A percentile compares a stretch with the other conserved stretches of the same genome.
Conservation (phyloP, 495 filamentous ascomycete species). For the Aspergillus diversus region DNA sequence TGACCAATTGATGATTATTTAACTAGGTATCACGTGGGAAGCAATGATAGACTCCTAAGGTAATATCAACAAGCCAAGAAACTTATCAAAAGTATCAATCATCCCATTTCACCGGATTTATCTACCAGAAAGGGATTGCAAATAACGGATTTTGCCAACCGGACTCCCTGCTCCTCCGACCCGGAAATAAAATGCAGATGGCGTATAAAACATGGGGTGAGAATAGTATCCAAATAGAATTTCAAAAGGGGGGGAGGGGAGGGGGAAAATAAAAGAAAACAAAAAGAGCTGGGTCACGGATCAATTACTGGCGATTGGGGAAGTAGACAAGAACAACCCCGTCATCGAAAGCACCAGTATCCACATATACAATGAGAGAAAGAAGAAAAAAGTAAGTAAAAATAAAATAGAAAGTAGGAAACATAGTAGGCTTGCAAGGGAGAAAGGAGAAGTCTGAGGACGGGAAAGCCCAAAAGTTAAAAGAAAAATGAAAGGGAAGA, state of each 20-base stretch:
- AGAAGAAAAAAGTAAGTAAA: constrained; percentile 12
- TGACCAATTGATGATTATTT: constrained; percentile 1
- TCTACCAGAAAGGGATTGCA: constrained; percentile 6
- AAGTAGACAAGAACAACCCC: constrained; percentile 21
- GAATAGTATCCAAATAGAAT: constrained; percentile 3
- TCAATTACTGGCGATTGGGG: constrained; percentile 12
- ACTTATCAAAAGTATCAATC: neutral
- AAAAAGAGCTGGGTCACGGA: neutral
- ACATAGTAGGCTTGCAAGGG: neutral
- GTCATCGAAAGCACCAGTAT: constrained; percentile 14
- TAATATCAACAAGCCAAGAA: constrained; percentile 16
- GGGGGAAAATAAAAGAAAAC: too few species aligned
- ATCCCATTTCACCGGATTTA: neutral
- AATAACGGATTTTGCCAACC: constrained; percentile 20
- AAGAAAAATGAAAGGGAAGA: neutral
- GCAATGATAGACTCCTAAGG: constrained; percentile 4
- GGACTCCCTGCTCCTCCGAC: constrained; percentile 20
- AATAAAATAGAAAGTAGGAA: neutral
- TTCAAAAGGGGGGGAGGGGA: too few species aligned
- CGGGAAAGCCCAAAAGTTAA: neutral
- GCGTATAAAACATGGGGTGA: constrained; percentile 16
- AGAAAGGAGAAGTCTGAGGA: neutral
- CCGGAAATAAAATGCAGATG: constrained; percentile 24
- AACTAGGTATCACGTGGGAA: constrained; percentile 1
- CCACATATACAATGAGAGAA: constrained; percentile 16